Evolutionary conservation across 345 rosid genomes (phyloP), one percentile per base, ranked within the genome.

Genomic region (Barbarea vulgaris): DNA sequence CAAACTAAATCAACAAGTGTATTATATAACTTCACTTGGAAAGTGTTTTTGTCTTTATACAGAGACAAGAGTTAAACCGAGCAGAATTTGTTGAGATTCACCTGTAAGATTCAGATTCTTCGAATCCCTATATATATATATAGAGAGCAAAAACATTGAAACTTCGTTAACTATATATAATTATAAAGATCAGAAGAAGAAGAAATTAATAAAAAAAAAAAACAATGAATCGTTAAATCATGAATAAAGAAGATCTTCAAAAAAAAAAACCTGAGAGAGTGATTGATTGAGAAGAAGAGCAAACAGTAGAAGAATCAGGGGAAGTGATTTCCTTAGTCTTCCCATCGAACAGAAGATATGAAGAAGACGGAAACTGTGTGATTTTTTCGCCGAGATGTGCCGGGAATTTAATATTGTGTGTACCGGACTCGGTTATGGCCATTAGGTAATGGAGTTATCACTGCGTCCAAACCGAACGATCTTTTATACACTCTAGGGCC

Each of bases 51-150:
- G 39, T 13, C 48, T 9, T 27, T 12, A 8, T 9, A 54, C n/a
- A 61, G 7, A 31, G 15, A 25, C 17, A 57, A 53, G 57, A 50
- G 28, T 19, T 17, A 31, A 62, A 11, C 33, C 37, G 1, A 76
- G 55, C 1, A 34, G 50, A 47, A 6, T 18, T n/a, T 7, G n/a
- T 14, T 39, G 63, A 58, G 51, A 27, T 6, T 67, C 51, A 89
- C 93, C 93, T 87, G 2, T 63, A 28, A 21, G 74, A 72, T 22
- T 75, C 80, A 74, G 87, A 77, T 54, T 81, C 83, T 59, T 19
- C 83, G 9, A 52, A 28, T 9, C 71, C 83, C 89, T 85, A 67
- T n/a, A n/a, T n/a, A n/a, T n/a, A n/a, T n/a, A n/a, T 1, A 74
- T 13, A 69, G 47, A 60, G 39, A 15, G 28, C 1, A 37, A 53